Base-by-base conservation (phyloP, 192 early-diverging fungal species). In the Umbelopsis sp. region DNA sequence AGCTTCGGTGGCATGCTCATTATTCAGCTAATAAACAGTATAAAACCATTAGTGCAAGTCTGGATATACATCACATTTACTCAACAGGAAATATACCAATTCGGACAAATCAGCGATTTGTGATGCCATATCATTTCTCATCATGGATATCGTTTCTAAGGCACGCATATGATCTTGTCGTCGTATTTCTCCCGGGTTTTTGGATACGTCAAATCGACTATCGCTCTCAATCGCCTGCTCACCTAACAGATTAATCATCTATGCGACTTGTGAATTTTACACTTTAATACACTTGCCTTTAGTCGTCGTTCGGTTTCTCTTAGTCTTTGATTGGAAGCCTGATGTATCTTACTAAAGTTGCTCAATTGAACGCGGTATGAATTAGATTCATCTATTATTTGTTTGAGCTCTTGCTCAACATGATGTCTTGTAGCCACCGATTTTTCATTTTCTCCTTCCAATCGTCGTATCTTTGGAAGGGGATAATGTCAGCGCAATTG, bases 391-490 rank as follows among this genome's bases (percentile, higher is more conserved):
- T 61, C 55, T 12, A 61, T 37, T 23, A 61, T 61, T 35, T 61
- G 30, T 12, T 33, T 61, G 12, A 61, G 16, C 30, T 61, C 30
- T n/a, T 61, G 55, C 30, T 61, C 55, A 35, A 61, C 30, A 11
- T 30, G 55, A 61, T 61, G 55, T 15, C 25, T 30, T 61, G 55
- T 25, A 13, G 55, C 55, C 13, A 61, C 55, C 6, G 55, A 61
- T 61, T 61, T 61, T 25, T 61, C 55, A 37, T 61, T 61, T 35
- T 61, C 55, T 4, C 55, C 55, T 35, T 61, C 55, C 1, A 61
- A 16, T 18, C 55, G 55, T 33, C 55, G 55, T n/a, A 61, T 61
- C 55, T 61, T 12, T 33, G 10, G 13, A 61, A 37, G 4, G 0
- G 0, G 10, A 11, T 8, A 11, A 25, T 7, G n/a, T 52, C 13